Evolutionary conservation across 2,329 filamentous ascomycete species (phyloP).

Genomic region (Fusarium torulosum): DNA sequence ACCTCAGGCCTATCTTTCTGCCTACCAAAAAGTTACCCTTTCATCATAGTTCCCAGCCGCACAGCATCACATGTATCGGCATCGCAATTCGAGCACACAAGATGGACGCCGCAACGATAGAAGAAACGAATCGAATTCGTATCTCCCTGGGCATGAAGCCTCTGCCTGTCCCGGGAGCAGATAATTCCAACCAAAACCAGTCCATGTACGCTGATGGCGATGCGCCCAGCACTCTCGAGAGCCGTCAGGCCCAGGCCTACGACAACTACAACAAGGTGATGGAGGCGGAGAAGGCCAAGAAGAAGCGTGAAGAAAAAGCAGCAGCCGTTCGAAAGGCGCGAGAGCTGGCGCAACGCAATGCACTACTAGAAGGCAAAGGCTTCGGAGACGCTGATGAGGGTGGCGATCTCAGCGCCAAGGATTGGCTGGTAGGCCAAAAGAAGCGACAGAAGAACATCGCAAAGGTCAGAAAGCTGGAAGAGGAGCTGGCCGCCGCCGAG

Average conservation of each 20-base stretch:
- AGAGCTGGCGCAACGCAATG: constrained; percentile 82
- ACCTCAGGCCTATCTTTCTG: constrained; percentile 18
- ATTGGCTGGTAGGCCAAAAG: constrained; percentile 91
- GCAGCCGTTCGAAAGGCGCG: constrained; percentile 88
- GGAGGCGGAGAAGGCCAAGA: constrained; percentile 82
- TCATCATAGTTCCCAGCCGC: constrained; percentile 1
- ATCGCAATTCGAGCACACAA: constrained; percentile 39
- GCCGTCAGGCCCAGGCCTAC: constrained; percentile 77
- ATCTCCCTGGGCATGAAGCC: constrained; percentile 90
- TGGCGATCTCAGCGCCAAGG: constrained; percentile 79
- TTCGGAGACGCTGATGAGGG: constrained; percentile 80
- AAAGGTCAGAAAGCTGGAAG: constrained; percentile 76
- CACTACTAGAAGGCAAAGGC: constrained; percentile 83
- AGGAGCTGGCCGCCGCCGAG: constrained; percentile 83
- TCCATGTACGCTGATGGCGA: constrained; percentile 73
- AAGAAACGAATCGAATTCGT: constrained; percentile 94
- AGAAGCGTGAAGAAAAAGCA: constrained; percentile 82
- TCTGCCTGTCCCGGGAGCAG: constrained; percentile 82
- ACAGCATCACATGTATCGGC: constrained; percentile 4
- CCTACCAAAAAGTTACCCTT: constrained; percentile 6
- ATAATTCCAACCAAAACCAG: constrained; percentile 49
- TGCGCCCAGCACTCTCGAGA: constrained; percentile 84
- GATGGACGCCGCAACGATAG: constrained; percentile 81
- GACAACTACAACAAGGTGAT: constrained; percentile 77
- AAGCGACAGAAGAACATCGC: constrained; percentile 94